Evolutionary conservation across 208 protist species (phyloP).

Genomic region (Trichomonas tenax): DNA sequence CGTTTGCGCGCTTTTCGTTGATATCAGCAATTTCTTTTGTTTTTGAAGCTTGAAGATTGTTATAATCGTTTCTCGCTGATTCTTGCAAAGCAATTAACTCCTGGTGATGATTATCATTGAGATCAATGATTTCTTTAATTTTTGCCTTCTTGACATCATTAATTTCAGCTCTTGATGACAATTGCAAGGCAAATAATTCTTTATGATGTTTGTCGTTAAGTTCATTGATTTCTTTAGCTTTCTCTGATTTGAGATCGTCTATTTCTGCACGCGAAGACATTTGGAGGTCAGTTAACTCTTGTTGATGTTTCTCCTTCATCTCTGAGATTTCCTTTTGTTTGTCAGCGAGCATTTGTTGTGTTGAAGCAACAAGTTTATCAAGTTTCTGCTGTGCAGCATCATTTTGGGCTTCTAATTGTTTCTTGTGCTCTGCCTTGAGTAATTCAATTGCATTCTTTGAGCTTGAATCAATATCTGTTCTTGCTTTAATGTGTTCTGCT

Average conservation of each 20-base stretch:
- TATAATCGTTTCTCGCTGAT: neutral
- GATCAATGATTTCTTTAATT: neutral
- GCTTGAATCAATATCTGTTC: neutral
- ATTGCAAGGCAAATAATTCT: neutral
- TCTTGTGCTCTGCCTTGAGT: neutral
- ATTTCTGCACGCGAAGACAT: neutral
- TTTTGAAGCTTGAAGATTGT: neutral
- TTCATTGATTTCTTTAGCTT: neutral
- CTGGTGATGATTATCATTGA: neutral
- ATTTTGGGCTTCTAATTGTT: neutral
- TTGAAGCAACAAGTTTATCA: neutral
- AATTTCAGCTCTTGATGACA: neutral
- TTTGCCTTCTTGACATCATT: neutral
- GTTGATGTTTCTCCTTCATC: neutral
- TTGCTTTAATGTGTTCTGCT: neutral
- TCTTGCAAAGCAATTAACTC: neutral
- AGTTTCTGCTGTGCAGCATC: neutral
- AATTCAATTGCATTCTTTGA: neutral
- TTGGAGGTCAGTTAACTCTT: neutral
- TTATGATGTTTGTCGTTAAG: neutral
- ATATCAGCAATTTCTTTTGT: neutral
- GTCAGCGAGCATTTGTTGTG: neutral
- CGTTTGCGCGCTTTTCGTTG: neutral
- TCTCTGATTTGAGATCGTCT: neutral
- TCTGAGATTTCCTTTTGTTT: neutral